Percentiles rank a stretch among this genome's conserved stretches.
Conservation (phyloP, 306 rosid species). For the Lathyrus aphaca region DNA sequence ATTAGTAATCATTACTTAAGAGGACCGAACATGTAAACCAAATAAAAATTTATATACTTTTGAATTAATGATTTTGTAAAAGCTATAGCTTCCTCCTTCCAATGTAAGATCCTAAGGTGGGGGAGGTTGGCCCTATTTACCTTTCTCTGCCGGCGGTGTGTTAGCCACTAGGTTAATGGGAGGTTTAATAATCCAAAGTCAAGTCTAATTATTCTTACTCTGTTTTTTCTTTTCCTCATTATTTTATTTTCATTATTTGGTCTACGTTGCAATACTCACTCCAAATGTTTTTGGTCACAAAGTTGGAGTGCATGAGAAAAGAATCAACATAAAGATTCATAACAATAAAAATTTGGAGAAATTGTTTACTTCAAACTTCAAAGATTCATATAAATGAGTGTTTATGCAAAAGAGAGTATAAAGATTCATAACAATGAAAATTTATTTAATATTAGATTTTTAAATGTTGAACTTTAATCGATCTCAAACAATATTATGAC, state of each 20-base stretch:
- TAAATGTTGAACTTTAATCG: too few species aligned
- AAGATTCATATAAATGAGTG: too few species aligned
- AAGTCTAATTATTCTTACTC: constrained; percentile 31
- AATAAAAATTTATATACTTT: constrained; percentile 9
- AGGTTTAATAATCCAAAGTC: constrained; percentile 24
- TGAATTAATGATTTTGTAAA: constrained; percentile 28
- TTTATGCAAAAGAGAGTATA: too few species aligned
- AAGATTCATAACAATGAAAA: too few species aligned
- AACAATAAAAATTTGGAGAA: too few species aligned
- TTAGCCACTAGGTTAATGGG: constrained; percentile 54
- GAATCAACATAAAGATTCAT: too few species aligned
- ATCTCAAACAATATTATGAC: too few species aligned
- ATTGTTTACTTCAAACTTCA: too few species aligned
- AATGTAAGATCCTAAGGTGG: constrained; percentile 38
- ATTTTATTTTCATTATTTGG: not conserved
- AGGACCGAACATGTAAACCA: not conserved
- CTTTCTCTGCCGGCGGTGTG: constrained; percentile 71
- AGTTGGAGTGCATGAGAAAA: too few species aligned
- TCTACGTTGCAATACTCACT: constrained; percentile 19
- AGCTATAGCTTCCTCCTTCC: constrained; percentile 42
- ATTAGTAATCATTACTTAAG: constrained; percentile 23
- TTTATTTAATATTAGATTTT: too few species aligned
- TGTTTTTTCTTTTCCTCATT: not conserved
- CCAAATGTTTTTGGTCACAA: not conserved
- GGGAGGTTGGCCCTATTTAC: constrained; percentile 49